Evolutionary conservation across 495 filamentous ascomycete species (phyloP), one percentile per base, ranked within the genome.

Genomic region (Xanthoparmelia taractica): DNA sequence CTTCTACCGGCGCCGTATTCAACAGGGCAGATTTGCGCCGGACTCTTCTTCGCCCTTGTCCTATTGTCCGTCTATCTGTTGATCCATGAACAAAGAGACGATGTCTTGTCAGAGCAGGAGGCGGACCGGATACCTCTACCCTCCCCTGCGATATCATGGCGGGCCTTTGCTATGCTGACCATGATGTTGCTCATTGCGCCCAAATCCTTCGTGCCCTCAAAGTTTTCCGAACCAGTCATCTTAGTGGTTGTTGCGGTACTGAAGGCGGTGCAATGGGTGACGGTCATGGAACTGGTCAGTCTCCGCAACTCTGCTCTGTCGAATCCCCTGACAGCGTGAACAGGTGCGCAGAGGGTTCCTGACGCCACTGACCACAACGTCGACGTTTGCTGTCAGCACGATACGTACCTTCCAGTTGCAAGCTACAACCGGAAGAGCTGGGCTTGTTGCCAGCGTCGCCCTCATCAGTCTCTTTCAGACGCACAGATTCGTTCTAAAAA

Each of bases 381-480:
- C 48, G 25, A 52, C 48, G 48, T 52, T 52, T 31, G 48, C 43
- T 50, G 10, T 61, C 40, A 50, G 29, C 18, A 52, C 45, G 31
- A 17, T 36, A 34, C 59, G 47, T 11, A 50, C 59, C n/a, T 61
- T 61, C 45, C 31, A 50, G 1, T 61, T 36, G 20, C 36, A 61
- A 23, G 31, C 27, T 40, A 34, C 52, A 11, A 34, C 15, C 1
- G 29, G 27, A n/a, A 43, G 25, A 15, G 23, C 59, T 25, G 47
- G 33, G 17, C 45, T 61, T 55, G 59, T 50, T 31, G 59, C 37
- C 23, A 34, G 41, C 20, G n/a, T 55, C 36, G 59, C 59, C 5
- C 20, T 61, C 20, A 37, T 40, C 29, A 50, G 59, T 27, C 59
- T 61, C 15, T 3, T 52, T 13, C 59, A 61, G 45, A 61, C 59